Evolutionary conservation across 1,284 basidiomycete species (phyloP).

Genomic region (Leccinum solheimii): DNA sequence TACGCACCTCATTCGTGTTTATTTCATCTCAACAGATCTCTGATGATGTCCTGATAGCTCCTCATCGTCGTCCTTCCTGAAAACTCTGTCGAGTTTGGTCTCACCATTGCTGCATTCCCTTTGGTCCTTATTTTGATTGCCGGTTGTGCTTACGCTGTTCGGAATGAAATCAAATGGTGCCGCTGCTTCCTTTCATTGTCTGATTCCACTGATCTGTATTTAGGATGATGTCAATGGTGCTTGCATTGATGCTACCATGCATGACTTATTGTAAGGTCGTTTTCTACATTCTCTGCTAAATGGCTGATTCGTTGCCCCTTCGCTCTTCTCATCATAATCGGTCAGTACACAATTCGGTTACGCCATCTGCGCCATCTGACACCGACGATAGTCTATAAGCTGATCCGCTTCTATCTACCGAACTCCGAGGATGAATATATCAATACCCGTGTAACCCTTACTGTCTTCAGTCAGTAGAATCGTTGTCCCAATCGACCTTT

Average conservation of each 20-base stretch:
- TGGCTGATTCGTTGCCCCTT: slow-evolving; percentile 12
- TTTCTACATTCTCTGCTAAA: slow-evolving; percentile 10
- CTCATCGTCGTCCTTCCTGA: slow-evolving; percentile 69
- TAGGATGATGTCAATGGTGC: slow-evolving; percentile 66
- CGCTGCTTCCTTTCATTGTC: slow-evolving; percentile 17
- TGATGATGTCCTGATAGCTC: slow-evolving; percentile 43
- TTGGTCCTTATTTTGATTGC: slow-evolving; percentile 72
- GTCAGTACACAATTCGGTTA: slow-evolving; percentile 15
- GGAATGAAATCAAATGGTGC: slow-evolving; percentile 77
- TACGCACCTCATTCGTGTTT: slow-evolving; percentile 26
- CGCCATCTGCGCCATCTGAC: neutral
- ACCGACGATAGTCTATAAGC: slow-evolving; percentile 64
- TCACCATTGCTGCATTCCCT: slow-evolving; percentile 80
- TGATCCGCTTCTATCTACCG: slow-evolving; percentile 74
- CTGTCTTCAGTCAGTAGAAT: slow-evolving; percentile 68
- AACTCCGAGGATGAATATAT: slow-evolving; percentile 52
- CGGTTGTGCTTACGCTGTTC: slow-evolving; percentile 66
- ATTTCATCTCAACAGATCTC: neutral
- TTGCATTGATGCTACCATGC: slow-evolving; percentile 73
- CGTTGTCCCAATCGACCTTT: neutral
- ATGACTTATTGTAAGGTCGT: slow-evolving; percentile 64
- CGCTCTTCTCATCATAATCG: slow-evolving; percentile 38
- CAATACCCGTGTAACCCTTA: slow-evolving; percentile 74
- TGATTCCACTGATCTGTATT: slow-evolving; percentile 4
- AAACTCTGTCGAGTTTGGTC: slow-evolving; percentile 70